Evolutionary conservation across 768 basidiomycete species (phyloP).

Genomic region (Piloderma croceum): DNA sequence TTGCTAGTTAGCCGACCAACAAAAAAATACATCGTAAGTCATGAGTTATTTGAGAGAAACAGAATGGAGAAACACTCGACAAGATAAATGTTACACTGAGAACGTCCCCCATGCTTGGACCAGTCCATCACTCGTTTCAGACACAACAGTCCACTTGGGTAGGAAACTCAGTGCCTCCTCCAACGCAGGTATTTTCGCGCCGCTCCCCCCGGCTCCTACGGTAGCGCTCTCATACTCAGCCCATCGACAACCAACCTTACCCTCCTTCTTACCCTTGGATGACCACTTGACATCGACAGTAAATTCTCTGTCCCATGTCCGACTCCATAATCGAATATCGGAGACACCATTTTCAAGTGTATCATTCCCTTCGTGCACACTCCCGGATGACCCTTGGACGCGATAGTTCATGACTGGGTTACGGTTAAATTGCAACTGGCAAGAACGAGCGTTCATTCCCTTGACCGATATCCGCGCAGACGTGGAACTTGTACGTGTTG

Average conservation of each 20-base stretch:
- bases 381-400: conserved; percentile 31
- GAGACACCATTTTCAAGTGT: conserved; percentile 31
- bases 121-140: conserved; percentile 50
- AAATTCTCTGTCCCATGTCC: conserved; percentile 51
- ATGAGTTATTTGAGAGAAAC: too few relatives aligned
- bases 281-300: conserved; percentile 38
- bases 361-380: conserved; percentile 39
- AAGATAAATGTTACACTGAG: conserved; percentile 25
- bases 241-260: conserved; percentile 58
- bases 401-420: conserved; percentile 36
- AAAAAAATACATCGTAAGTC: too few relatives aligned
- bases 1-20: too few relatives aligned
- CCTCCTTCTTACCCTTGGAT: conserved; percentile 21
- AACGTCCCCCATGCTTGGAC: conserved; percentile 47
- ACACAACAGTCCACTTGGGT: conserved; percentile 62
- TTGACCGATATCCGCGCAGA: conserved; percentile 45
- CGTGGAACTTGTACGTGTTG: conserved; percentile 35
- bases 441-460: conserved; percentile 59
- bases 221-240: conserved; percentile 59
- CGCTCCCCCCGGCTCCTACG: conserved; percentile 30
- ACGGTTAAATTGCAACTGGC: conserved; percentile 53
- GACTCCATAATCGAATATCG: conserved; percentile 53
- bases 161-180: conserved; percentile 62
- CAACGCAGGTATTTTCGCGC: conserved; percentile 56
- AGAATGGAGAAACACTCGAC: too few relatives aligned